Conservation (phyloP, 2,329 filamentous ascomycete genomes). For the Cytospora piceicola region DNA sequence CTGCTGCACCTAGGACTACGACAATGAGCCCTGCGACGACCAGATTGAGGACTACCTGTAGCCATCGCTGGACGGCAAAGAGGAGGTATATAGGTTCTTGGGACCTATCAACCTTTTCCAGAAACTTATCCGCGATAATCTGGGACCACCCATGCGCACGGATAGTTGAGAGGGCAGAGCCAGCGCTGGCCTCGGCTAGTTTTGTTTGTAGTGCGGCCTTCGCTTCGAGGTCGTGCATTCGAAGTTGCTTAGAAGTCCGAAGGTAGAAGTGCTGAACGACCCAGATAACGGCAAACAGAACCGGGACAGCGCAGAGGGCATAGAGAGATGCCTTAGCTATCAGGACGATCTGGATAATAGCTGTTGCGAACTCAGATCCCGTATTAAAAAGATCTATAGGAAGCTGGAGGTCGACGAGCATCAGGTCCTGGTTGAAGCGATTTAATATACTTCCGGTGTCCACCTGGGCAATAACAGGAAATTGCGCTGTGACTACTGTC, state of each 20-base stretch:
- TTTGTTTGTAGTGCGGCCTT: not conserved
- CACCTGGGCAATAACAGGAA: not conserved
- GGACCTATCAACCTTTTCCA: conserved; percentile 37
- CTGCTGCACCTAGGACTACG: too few relatives aligned
- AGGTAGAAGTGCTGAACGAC: conserved; percentile 7
- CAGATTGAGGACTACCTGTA: conserved; percentile 43
- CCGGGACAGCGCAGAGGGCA: not conserved
- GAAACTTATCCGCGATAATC: not conserved
- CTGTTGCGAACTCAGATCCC: not conserved
- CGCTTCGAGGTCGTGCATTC: not conserved
- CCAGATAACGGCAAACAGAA: not conserved
- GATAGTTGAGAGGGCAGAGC: not conserved
- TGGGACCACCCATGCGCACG: conserved; percentile 1
- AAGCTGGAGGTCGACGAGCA: conserved; percentile 9
- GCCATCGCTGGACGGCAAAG: conserved; percentile 54
- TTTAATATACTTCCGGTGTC: conserved; percentile 7
- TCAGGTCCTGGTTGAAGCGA: conserved; percentile 14
- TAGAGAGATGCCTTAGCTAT: not conserved
- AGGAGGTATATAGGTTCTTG: conserved; percentile 56
- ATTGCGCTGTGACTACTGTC: not conserved
- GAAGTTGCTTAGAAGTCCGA: not conserved
- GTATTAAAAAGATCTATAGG: not conserved
- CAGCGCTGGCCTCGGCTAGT: not conserved
- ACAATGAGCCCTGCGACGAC: too few relatives aligned
- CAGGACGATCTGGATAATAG: not conserved